Evolutionary conservation across 1,284 basidiomycete genomes (phyloP).

Genomic region (Mycena citricolor): DNA sequence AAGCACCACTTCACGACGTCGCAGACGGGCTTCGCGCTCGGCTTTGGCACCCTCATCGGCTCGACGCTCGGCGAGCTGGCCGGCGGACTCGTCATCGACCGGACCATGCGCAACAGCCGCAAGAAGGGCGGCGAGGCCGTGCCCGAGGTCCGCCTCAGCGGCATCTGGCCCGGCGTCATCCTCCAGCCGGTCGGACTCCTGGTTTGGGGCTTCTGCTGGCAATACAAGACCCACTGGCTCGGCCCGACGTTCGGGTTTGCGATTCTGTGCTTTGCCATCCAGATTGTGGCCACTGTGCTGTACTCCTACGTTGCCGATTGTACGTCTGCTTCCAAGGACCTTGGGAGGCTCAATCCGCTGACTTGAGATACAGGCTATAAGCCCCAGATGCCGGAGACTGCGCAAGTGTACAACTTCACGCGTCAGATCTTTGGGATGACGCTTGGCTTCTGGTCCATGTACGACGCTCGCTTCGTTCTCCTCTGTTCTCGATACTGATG

Average conservation of each 20-base stretch:
- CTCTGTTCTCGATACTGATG: neutral
- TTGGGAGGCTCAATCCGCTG: neutral
- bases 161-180: conserved; percentile 20
- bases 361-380: conserved; percentile 18
- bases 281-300: conserved; percentile 10
- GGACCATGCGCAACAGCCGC: conserved; percentile 19
- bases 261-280: conserved; percentile 19
- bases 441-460: conserved; percentile 21
- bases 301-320: conserved; percentile 20
- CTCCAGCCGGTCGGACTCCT: conserved; percentile 21
- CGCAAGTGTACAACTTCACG: conserved; percentile 20
- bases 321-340: neutral
- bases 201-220: conserved; percentile 22
- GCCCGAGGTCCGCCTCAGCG: conserved; percentile 19
- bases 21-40: conserved; percentile 20
- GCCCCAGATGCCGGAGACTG: conserved; percentile 21
- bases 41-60: conserved; percentile 19
- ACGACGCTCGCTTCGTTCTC: neutral
- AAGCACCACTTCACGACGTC: conserved; percentile 18
- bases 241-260: conserved; percentile 18
- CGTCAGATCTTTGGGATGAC: conserved; percentile 22
- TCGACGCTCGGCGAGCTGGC: conserved; percentile 21
- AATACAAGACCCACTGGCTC: conserved; percentile 21
- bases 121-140: conserved; percentile 13
- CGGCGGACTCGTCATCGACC: conserved; percentile 21